phyloP scores from a whole-genome alignment of 768 basidiomycete genomes.

The Sporobolomyces phaffii region DNA sequence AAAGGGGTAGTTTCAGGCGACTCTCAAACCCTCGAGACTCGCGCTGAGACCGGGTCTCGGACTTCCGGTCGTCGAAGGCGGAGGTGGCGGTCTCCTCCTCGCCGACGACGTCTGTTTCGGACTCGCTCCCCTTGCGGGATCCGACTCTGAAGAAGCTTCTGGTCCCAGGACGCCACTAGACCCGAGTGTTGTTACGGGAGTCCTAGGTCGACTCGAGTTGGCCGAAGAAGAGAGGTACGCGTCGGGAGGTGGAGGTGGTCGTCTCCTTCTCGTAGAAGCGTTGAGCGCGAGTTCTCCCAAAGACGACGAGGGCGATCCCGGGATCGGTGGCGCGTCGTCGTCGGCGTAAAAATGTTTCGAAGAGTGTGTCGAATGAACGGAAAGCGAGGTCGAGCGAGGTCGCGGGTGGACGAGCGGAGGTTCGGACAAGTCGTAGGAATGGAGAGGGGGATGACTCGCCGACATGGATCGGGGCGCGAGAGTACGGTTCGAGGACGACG shows the following conservation, averaged over 20 bases:
- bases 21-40: slow-evolving; percentile 1
- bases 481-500: neutral
- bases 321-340: slow-evolving; percentile 7
- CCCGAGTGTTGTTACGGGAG: neutral
- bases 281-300: neutral
- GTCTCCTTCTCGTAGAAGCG: neutral
- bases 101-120: slow-evolving; percentile 4
- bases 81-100: slow-evolving; percentile 7
- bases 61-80: neutral
- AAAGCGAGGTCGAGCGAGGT: slow-evolving; percentile 28
- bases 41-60: neutral
- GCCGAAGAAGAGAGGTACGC: neutral
- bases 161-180: neutral
- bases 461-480: neutral
- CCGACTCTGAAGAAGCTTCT: too few species aligned
- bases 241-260: slow-evolving; percentile 5
- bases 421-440: neutral
- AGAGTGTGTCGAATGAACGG: slow-evolving; percentile 4
- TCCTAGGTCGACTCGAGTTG: slow-evolving; percentile 6
- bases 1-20: neutral
- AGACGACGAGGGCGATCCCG: neutral
- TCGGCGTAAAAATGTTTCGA: slow-evolving; percentile 2
- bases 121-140: neutral
- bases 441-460: slow-evolving; percentile 2
- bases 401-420: slow-evolving; percentile 6